Evolutionary conservation across 2,329 filamentous ascomycete species (phyloP).

Genomic region (Aspergillus quadricinctus): DNA sequence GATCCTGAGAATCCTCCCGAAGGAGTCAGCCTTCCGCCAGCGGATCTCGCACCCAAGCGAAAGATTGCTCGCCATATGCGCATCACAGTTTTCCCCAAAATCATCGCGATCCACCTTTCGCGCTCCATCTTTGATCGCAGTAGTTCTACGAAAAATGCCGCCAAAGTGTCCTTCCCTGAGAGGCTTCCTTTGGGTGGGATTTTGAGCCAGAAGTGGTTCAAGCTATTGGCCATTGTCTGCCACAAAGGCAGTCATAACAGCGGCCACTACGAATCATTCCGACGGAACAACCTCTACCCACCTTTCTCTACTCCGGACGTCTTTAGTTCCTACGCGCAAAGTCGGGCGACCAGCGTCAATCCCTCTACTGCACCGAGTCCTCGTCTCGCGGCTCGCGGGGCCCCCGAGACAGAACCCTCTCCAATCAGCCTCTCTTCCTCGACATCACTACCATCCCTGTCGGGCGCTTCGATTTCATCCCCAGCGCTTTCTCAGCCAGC

Average conservation of each 20-base stretch:
- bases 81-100: constrained; percentile 80
- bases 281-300: constrained; percentile 72
- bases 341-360: constrained; percentile 53
- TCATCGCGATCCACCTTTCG: constrained; percentile 87
- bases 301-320: constrained; percentile 80
- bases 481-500: constrained; percentile 13
- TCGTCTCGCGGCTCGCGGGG: constrained; percentile 37
- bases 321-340: constrained; percentile 70
- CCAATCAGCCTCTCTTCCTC: constrained; percentile 28
- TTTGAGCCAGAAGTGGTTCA: constrained; percentile 73
- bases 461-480: constrained; percentile 22
- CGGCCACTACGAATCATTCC: constrained; percentile 95
- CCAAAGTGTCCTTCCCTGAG: constrained; percentile 90
- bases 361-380: constrained; percentile 36
- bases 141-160: constrained; percentile 85
- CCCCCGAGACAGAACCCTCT: constrained; percentile 25
- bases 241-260: constrained; percentile 95
- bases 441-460: constrained; percentile 32
- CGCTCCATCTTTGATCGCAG: constrained; percentile 83
- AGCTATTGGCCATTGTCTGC: constrained; percentile 79
- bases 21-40: constrained; percentile 70
- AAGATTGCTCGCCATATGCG: constrained; percentile 83
- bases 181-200: constrained; percentile 76
- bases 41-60: constrained; percentile 70
- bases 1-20: constrained; percentile 76